A percentile compares a stretch with the other conserved stretches of the same genome.
Conservation (phyloP, 306 rosid genomes). For the Pyrus pyrifolia region DNA sequence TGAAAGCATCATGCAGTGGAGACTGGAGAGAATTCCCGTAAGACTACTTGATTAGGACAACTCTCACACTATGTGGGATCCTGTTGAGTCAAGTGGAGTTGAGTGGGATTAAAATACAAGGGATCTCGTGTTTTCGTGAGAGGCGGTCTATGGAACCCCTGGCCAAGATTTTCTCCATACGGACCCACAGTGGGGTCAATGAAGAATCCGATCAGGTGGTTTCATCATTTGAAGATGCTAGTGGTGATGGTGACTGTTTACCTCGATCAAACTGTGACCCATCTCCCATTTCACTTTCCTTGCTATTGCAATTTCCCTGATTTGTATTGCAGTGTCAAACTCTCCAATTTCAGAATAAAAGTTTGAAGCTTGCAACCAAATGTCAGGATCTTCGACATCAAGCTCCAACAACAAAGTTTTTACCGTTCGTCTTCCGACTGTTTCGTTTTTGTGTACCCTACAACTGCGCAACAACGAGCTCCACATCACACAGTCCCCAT, state of each 20-base stretch:
- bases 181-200: not conserved
- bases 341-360: slow-evolving; percentile 71
- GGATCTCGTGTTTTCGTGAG: no score
- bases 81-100: no score
- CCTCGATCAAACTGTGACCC: slow-evolving; percentile 70
- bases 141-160: no score
- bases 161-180: no score
- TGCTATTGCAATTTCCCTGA: slow-evolving; percentile 57
- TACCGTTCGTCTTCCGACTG: slow-evolving; percentile 55
- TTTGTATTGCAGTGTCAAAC: slow-evolving; percentile 42
- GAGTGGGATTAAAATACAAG: no score
- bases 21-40: not conserved
- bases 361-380: slow-evolving; percentile 66
- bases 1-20: not conserved
- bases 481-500: slow-evolving; percentile 51
- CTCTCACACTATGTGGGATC: not conserved
- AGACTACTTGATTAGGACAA: not conserved
- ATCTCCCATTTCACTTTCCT: slow-evolving; percentile 59
- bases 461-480: slow-evolving; percentile 78
- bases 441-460: slow-evolving; percentile 52
- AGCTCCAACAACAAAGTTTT: slow-evolving; percentile 45
- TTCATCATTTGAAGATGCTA: slow-evolving; percentile 5
- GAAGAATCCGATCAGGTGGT: not conserved
- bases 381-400: slow-evolving; percentile 55
- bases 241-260: slow-evolving; percentile 17